Conservation (phyloP, 139 green algal species). For the Micromonas pusilla region DNA sequence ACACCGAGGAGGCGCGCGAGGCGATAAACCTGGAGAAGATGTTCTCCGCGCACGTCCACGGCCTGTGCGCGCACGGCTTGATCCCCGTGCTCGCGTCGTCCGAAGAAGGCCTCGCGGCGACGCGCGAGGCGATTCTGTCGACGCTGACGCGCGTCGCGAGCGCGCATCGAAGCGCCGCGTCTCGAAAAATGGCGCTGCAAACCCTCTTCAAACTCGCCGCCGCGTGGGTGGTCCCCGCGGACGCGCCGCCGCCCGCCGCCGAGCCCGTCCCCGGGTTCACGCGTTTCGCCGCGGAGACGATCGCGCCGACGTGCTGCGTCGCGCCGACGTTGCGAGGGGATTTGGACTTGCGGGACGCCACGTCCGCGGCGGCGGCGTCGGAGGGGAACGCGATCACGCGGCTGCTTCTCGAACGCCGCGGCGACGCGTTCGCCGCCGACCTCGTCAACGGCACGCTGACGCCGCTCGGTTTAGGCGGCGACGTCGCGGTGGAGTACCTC, state of each 20-base stretch:
- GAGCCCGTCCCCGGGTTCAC: background rate
- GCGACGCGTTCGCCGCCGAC: background rate
- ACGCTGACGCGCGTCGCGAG: background rate
- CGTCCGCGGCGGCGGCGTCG: background rate
- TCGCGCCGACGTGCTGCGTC: background rate
- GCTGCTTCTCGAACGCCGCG: background rate
- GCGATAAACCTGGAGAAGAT: background rate
- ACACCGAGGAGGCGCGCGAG: background rate
- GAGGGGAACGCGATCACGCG: background rate
- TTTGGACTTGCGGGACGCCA: constrained; percentile 9
- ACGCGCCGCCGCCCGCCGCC: background rate
- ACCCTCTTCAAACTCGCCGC: background rate
- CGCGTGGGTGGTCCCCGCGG: background rate
- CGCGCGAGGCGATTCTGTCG: background rate
- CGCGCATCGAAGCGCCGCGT: too few species aligned
- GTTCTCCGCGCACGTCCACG: background rate
- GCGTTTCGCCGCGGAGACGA: background rate
- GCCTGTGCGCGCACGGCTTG: background rate
- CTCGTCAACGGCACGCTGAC: background rate
- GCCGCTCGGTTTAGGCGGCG: too few species aligned
- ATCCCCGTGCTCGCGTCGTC: background rate
- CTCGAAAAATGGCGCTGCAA: too few species aligned
- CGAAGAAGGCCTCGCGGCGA: too few species aligned
- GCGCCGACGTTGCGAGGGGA: background rate
- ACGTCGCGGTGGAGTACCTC: background rate